Evolutionary conservation across 2,329 filamentous ascomycete genomes (phyloP), one percentile per base, ranked within the genome.

Genomic region (Ascocoryne sarcoides): DNA sequence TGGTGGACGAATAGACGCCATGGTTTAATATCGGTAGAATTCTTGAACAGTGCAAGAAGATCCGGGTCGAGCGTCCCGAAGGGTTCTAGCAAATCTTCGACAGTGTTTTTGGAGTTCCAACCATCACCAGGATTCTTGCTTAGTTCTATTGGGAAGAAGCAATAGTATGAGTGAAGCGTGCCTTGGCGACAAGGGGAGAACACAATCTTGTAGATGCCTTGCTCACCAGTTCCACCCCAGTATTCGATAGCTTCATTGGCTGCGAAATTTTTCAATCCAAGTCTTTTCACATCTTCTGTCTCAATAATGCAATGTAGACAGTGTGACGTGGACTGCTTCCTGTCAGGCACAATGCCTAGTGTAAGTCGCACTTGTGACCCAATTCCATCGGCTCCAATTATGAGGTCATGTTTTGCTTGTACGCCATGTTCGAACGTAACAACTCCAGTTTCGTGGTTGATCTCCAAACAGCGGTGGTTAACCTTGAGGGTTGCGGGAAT

Each of bases 281-380:
- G 37, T 26, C 34, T 43, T 5, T 44, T 39, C 7, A 51, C 48
- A 33, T 57, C 49, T 28, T 49, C 43, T 1, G 55, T 53, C 29
- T 59, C 57, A 34, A 57, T 54, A 32, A 61, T 59, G 36, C 59
- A 62, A 36, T 62, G 60, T 1, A 59, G 53, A 44, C 62, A 65
- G 45, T 58, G 61, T 2, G 62, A 65, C 2, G 59, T 62, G 2
- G 60, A 61, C 44, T 57, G 55, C 14, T 51, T 48, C 28, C 58
- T 53, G 17, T 60, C 47, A 9, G 62, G 61, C 4, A 51, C 53
- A 4, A 65, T 56, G n/a, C 76, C 80, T n/a, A 84, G 62, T 33
- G 76, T 65, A n/a, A 64, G 60, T 31, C 80, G 75, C 0, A 79
- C 73, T n/a, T 61, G 66, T 0, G 79, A 84, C 10, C 79, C 78